Base-by-base conservation (phyloP, 352 stramenopile genomes). In the Pythium brachiatum region DNA sequence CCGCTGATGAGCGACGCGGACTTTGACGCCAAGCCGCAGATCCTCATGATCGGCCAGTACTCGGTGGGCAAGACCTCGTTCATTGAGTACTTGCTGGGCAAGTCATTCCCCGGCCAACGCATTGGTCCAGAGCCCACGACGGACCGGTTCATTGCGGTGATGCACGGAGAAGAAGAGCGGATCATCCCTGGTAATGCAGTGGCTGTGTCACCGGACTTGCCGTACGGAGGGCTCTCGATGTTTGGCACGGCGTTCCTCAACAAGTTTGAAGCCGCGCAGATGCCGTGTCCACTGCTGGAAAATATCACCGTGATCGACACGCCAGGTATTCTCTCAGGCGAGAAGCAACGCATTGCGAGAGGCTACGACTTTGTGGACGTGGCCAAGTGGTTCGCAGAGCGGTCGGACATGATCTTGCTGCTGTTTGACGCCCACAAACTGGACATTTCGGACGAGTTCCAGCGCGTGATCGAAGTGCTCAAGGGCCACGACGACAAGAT, bases 381-480 rank as follows among this genome's bases (percentile, higher is more conserved):
- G 7, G 76, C 91, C 25, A 79, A 84, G 55, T 97, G 89, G 89
- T 98, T 99, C 71, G 96, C 94, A 8, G 95, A 98, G 80, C 92
- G 96, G 31, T 97, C 95, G 18, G 97, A 99, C 73, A 88, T 98
- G 53, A 99, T 99, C 68, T 78, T 99, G 58, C 76, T 99, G 9
- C 81, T 99, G n/a, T 99, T 99, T 77, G 97, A 99, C 81, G 96
- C 97, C 20, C 96, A 99, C 80, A 99, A 99, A 75, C 81, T 99
- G 23, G 97, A 99, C 77, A 99, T 99, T 69, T 98, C 90, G 20
- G 97, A 99, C 83, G 97, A 99, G 70, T 98, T 99, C 68, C 97
- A 98, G 76, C 87, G 83, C 34, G 94, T 97, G 31, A 99, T 99
- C 73, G 95, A 99, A 72, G 89, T 97, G 9, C 82, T 99, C 9